Conservation (phyloP, 768 basidiomycete genomes). For the Lactarius sp. region DNA sequence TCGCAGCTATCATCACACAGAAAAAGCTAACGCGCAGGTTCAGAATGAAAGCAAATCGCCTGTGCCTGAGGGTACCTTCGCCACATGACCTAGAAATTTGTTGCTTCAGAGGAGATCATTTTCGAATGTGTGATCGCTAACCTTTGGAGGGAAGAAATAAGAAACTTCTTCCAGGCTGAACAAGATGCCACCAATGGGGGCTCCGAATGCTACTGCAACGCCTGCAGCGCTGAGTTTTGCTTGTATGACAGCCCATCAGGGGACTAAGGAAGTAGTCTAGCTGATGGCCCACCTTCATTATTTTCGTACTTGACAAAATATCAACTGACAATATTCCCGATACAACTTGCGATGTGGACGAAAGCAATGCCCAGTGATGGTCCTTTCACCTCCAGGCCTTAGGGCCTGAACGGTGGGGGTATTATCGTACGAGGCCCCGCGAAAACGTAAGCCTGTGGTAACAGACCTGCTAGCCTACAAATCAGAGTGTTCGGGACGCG, state of each 20-base stretch:
- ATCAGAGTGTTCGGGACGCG: no score
- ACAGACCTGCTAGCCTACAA: no score
- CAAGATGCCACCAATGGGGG: constrained; percentile 89
- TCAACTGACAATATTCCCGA: constrained; percentile 90
- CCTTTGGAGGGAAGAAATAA: constrained; percentile 96
- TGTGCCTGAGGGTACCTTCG: constrained; percentile 56
- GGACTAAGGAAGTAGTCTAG: background rate
- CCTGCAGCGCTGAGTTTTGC: constrained; percentile 86
- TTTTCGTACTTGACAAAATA: constrained; percentile 86
- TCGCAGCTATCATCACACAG: constrained; percentile 95
- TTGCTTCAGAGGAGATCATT: background rate
- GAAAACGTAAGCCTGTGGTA: no score
- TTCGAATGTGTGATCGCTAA: constrained; percentile 27
- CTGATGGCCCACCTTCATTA: constrained; percentile 65
- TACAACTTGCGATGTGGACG: constrained; percentile 88
- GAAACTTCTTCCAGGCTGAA: constrained; percentile 95
- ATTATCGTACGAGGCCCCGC: no score
- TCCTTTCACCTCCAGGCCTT: no score
- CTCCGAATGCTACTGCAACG: constrained; percentile 95
- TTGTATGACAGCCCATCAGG: constrained; percentile 35
- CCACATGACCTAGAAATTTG: constrained; percentile 71
- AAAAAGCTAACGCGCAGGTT: constrained; percentile 67
- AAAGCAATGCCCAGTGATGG: constrained; percentile 37
- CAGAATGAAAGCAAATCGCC: constrained; percentile 36
- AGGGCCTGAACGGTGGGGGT: no score